Percentiles rank a stretch among this genome's conserved stretches.
These are phyloP conservation scores for Ceratobasidium papillatum DNA, from an alignment of 1,284 basidiomycete genomes.

Conservation along the genomic window DNA sequence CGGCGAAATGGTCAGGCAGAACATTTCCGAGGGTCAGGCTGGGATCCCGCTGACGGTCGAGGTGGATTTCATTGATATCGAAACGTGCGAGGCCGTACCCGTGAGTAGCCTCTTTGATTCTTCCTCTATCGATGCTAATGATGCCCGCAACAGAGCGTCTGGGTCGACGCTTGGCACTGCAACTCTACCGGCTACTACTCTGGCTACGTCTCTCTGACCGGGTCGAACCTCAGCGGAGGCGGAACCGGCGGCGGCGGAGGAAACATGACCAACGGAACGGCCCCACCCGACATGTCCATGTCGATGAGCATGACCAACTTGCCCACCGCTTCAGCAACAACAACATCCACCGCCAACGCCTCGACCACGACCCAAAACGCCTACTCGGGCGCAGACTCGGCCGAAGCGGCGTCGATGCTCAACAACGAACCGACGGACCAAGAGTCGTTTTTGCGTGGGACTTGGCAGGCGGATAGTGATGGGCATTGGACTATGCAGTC, in stretches of 20 bases:
- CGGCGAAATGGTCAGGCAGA: conserved; percentile 56
- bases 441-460: conserved; percentile 67
- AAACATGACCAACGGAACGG: conserved; percentile 9
- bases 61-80: conserved; percentile 76
- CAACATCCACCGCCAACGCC: background rate
- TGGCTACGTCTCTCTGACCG: conserved; percentile 48
- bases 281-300: conserved; percentile 17
- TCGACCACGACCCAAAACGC: conserved; percentile 26
- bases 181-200: conserved; percentile 55
- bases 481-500: conserved; percentile 73
- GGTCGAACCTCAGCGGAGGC: conserved; percentile 11
- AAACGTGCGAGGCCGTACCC: conserved; percentile 72
- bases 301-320: background rate
- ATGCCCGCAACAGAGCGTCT: conserved; percentile 53
- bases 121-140: background rate
- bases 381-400: conserved; percentile 28
- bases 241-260: background rate
- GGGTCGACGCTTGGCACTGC: conserved; percentile 74
- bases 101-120: conserved; percentile 44
- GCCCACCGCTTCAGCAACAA: background rate
- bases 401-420: conserved; percentile 6
- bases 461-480: conserved; percentile 70
- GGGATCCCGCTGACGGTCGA: conserved; percentile 65
- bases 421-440: conserved; percentile 23
- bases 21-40: conserved; percentile 63